Conservation (phyloP, 805 yeast genomes). For the Grigorovia yakushimaensis region DNA sequence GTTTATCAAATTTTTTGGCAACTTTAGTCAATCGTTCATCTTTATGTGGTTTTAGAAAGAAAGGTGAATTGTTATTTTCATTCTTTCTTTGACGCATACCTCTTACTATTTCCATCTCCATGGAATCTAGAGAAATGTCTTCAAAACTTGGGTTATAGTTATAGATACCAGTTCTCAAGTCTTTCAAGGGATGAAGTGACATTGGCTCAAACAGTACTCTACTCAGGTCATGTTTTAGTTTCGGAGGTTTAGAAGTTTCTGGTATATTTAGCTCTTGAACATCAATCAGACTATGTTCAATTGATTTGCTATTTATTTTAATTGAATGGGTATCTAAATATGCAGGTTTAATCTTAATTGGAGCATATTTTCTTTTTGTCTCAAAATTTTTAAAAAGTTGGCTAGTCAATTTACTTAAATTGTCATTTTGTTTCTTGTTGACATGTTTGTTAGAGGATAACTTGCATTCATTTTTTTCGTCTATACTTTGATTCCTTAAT, state of each 20-base stretch:
- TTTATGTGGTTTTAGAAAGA: constrained; percentile 57
- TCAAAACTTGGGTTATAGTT: constrained; percentile 58
- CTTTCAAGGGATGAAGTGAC: constrained; percentile 67
- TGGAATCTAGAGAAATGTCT: constrained; percentile 36
- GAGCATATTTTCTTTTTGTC: too few relatives aligned
- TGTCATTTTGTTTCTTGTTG: too few relatives aligned
- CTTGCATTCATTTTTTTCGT: too few relatives aligned
- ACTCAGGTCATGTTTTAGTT: constrained; percentile 55
- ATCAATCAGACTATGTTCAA: constrained; percentile 10
- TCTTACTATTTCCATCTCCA: constrained; percentile 8
- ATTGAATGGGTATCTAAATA: too few relatives aligned
- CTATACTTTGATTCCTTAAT: too few relatives aligned
- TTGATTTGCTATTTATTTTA: too few relatives aligned
- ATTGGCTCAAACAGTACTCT: constrained; percentile 65
- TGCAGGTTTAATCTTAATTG: too few relatives aligned
- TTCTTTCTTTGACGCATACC: neutral
- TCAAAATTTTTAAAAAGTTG: too few relatives aligned
- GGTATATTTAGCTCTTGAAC: neutral
- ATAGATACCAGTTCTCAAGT: constrained; percentile 63
- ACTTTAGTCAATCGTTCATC: constrained; percentile 45
- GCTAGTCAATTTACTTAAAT: too few relatives aligned
- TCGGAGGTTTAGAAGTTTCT: constrained; percentile 32
- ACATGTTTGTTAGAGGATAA: too few relatives aligned
- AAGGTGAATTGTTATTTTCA: constrained; percentile 5
- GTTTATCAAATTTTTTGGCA: constrained; percentile 28